Base-by-base conservation (phyloP, 345 rosid genomes). In the Citrus mangshanensis region DNA sequence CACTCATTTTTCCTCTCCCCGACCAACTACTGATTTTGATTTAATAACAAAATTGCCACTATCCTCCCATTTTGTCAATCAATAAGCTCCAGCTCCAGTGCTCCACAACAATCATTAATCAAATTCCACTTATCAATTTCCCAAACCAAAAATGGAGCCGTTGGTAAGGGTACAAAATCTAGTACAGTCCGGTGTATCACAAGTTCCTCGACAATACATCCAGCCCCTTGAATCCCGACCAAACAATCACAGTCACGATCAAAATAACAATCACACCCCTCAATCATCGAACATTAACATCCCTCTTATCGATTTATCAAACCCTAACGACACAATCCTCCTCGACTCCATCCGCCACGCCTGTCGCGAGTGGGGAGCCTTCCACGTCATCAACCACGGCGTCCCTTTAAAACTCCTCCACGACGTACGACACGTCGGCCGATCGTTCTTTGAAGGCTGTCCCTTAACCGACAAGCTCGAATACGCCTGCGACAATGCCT, bases 291-390 rank as follows among this genome's bases (percentile, higher is more conserved):
- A 27, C 54, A 35, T 6, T 4, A 42, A 60, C 18, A 78, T 93
- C 62, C 98, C 98, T n/a, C 73, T 78, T 32, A 72, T 95, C 60
- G 91, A 91, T 67, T 90, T 95, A 37, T 84, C 80, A 6, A 64
- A 6, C 28, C 67, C 34, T 61, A 25, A 68, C 16, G 63, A 79
- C 42, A 68, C 84, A 1, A 79, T 84, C 24, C 80, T 75, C 7
- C 80, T 75, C 7, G 85, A 86, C 61, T 81, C 86, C 32, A 84
- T 93, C 65, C 86, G 84, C 19, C 60, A 65, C 3, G 93, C 96
- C 34, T 95, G 97, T 81, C 82, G 85, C 56, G 86, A 88, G 54
- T 93, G 98, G 99, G 99, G 97, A 28, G 95, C 88, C 73, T 95
- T 95, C 90, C 93, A 93, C 56, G 93, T 93, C 51, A 79, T 77